Percentiles rank a stretch among this genome's conserved stretches.
phyloP scores from a whole-genome alignment of 2,329 filamentous ascomycete genomes.

The Calonectria fujianensis region DNA sequence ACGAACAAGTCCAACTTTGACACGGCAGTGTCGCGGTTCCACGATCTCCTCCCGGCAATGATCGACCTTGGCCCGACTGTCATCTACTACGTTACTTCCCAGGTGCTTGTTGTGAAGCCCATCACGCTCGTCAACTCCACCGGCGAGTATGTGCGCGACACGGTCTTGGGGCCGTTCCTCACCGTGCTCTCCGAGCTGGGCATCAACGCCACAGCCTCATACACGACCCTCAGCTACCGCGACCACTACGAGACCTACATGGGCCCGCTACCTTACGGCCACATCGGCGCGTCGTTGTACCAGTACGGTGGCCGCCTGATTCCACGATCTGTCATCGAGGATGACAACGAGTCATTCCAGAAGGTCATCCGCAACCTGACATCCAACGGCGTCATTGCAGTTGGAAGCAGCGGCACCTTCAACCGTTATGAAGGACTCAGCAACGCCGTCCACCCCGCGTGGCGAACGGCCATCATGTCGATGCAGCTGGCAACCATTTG shows the following conservation, averaged over 20 bases:
- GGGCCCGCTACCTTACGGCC: conserved; percentile 59
- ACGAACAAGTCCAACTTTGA: conserved; percentile 45
- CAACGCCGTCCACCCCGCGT: conserved; percentile 62
- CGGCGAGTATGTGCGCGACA: conserved; percentile 59
- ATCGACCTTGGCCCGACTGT: conserved; percentile 69
- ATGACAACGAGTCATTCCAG: conserved; percentile 55
- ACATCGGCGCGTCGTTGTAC: conserved; percentile 57
- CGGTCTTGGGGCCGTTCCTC: conserved; percentile 65
- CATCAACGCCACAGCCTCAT: conserved; percentile 55
- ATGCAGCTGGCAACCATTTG: conserved; percentile 56
- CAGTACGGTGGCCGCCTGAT: conserved; percentile 63
- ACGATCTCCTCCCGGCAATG: conserved; percentile 59
- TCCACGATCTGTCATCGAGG: conserved; percentile 57
- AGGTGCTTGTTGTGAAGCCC: conserved; percentile 64
- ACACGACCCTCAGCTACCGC: conserved; percentile 56
- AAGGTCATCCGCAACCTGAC: conserved; percentile 57
- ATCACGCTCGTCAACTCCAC: conserved; percentile 68
- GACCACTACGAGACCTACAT: conserved; percentile 58
- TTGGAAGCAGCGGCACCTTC: conserved; percentile 58
- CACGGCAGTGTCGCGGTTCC: conserved; percentile 49
- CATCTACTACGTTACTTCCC: conserved; percentile 59
- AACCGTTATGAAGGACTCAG: conserved; percentile 54
- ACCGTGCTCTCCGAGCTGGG: conserved; percentile 47
- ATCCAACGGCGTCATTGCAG: conserved; percentile 55
- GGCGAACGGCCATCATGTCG: conserved; percentile 60